A percentile compares a stretch with the other conserved stretches of the same genome.
Evolutionary conservation across 371 early-diverging fungal species (phyloP).

Genomic region (Circinella umbellata): DNA sequence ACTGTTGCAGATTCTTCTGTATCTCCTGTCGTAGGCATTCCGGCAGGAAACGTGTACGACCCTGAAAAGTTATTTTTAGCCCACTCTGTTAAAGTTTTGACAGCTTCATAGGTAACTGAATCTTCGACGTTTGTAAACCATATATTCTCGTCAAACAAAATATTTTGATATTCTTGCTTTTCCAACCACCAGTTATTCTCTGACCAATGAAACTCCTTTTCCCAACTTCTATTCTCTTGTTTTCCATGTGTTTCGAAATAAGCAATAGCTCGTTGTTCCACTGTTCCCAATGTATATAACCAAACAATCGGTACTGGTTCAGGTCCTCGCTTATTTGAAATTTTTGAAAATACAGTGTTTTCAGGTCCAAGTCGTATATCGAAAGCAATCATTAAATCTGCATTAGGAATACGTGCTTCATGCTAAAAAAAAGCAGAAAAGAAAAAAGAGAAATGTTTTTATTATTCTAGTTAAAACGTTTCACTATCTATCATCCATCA

Average conservation of each 20-base stretch:
- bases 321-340: neutral
- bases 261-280: constrained; percentile 7
- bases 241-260: constrained; percentile 3
- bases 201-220: neutral
- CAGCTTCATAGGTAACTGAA: neutral
- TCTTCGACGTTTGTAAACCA: neutral
- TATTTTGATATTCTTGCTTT: constrained; percentile 9
- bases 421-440: neutral
- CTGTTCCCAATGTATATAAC: constrained; percentile 16
- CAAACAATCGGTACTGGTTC: constrained; percentile 1
- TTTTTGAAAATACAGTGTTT: constrained; percentile 13
- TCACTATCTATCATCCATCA: too few species aligned
- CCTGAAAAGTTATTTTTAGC: neutral
- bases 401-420: neutral
- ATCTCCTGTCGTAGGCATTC: neutral
- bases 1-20: neutral
- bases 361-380: constrained; percentile 15
- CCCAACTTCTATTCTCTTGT: too few species aligned
- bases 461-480: too few species aligned
- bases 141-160: neutral
- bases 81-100: neutral
- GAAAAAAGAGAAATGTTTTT: too few species aligned
- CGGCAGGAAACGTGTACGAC: neutral
- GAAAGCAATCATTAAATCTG: constrained; percentile 17
- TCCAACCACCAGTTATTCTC: constrained; percentile 13